Evolutionary conservation across 2,329 filamentous ascomycete genomes (phyloP).

Genomic region (Penicillium italicum): DNA sequence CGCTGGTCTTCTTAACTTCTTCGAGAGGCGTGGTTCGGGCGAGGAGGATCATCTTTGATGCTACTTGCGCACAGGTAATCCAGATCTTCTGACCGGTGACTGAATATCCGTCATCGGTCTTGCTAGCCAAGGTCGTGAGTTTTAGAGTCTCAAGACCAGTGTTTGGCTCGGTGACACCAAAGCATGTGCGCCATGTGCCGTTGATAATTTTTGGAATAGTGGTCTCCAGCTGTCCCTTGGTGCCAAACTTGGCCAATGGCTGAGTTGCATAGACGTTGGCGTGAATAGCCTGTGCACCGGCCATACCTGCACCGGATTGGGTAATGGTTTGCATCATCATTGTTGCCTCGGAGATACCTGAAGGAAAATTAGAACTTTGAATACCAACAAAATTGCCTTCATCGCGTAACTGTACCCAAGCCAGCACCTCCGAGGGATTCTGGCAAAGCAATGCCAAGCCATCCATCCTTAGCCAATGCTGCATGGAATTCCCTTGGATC

Average conservation of each 20-base stretch:
- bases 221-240: conserved; percentile 57
- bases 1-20: conserved; percentile 64
- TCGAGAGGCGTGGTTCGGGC: conserved; percentile 70
- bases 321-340: conserved; percentile 85
- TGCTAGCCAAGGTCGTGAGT: conserved; percentile 62
- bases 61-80: conserved; percentile 82
- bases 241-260: conserved; percentile 68
- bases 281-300: conserved; percentile 58
- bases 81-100: conserved; percentile 81
- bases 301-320: conserved; percentile 73
- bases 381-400: background rate
- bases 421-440: conserved; percentile 71
- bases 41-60: conserved; percentile 76
- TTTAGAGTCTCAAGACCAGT: conserved; percentile 74
- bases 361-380: conserved; percentile 23
- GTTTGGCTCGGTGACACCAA: conserved; percentile 81
- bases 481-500: conserved; percentile 75
- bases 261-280: conserved; percentile 61
- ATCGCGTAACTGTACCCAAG: conserved; percentile 45
- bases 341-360: conserved; percentile 69
- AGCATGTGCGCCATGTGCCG: conserved; percentile 69
- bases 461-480: conserved; percentile 69
- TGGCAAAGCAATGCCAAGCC: conserved; percentile 76
- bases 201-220: conserved; percentile 69
- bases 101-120: conserved; percentile 59